Conservation (phyloP, 495 filamentous ascomycete genomes). For the Hypomontagnella submonticulosa region DNA sequence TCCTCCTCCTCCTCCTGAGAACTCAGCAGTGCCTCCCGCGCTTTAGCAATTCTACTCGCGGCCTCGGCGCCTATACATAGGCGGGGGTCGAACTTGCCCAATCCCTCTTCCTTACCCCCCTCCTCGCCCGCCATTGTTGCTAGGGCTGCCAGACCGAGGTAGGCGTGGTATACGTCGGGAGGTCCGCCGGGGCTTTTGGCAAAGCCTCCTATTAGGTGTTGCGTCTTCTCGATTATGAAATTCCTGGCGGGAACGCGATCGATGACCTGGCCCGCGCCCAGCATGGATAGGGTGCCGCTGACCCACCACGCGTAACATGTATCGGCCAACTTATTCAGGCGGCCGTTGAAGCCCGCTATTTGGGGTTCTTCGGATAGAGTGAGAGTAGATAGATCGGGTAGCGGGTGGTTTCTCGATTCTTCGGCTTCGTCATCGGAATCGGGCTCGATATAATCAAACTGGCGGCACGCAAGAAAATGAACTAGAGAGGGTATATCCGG, state of each 20-base stretch:
- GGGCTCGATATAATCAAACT: constrained; percentile 64
- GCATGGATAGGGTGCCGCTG: constrained; percentile 73
- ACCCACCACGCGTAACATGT: constrained; percentile 98
- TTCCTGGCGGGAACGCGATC: constrained; percentile 69
- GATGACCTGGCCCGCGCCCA: constrained; percentile 71
- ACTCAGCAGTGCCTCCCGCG: constrained; percentile 47
- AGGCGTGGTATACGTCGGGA: constrained; percentile 92
- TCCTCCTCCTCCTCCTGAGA: constrained; percentile 12
- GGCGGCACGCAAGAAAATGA: constrained; percentile 69
- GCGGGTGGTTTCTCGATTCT: constrained; percentile 51
- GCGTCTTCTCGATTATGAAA: constrained; percentile 88
- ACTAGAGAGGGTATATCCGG: constrained; percentile 49
- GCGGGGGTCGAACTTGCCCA: constrained; percentile 72
- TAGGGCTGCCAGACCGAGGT: constrained; percentile 84
- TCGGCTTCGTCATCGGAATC: constrained; percentile 62
- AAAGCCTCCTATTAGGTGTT: constrained; percentile 91
- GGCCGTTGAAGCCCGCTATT: constrained; percentile 81
- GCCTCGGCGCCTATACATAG: constrained; percentile 71
- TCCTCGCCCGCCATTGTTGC: constrained; percentile 65
- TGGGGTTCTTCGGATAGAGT: constrained; percentile 47
- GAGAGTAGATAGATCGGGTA: constrained; percentile 55
- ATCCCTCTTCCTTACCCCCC: constrained; percentile 57
- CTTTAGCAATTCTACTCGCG: constrained; percentile 56
- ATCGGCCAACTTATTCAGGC: constrained; percentile 87
- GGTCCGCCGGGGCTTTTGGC: constrained; percentile 81